Conservation (phyloP, 805 yeast genomes). For the Hanseniaspora valbyensis region DNA sequence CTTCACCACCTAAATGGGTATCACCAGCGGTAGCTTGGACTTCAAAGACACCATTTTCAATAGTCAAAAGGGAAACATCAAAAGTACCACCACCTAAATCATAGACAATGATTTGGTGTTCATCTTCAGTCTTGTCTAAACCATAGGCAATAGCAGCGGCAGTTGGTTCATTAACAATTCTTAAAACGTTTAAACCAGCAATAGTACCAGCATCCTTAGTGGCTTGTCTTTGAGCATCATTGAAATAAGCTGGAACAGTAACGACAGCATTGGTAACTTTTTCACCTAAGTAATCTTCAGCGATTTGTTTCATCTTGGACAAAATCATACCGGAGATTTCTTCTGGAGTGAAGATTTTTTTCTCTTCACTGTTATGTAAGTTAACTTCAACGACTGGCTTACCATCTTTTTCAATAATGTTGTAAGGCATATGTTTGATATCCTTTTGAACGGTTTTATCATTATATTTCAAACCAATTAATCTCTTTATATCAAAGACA, state of each 20-base stretch:
- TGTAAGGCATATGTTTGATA: slow-evolving; percentile 71
- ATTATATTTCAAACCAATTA: slow-evolving; percentile 71
- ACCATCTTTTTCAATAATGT: slow-evolving; percentile 55
- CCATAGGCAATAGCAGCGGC: slow-evolving; percentile 98
- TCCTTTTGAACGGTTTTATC: slow-evolving; percentile 75
- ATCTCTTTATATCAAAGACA: slow-evolving; percentile 80
- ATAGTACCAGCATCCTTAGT: slow-evolving; percentile 88
- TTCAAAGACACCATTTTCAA: slow-evolving; percentile 86
- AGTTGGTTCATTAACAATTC: slow-evolving; percentile 89
- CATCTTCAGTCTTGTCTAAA: slow-evolving; percentile 68
- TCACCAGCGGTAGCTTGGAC: slow-evolving; percentile 93
- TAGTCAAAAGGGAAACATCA: slow-evolving; percentile 78
- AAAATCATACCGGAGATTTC: slow-evolving; percentile 87
- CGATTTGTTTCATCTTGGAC: slow-evolving; percentile 83
- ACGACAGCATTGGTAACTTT: slow-evolving; percentile 83
- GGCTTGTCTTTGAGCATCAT: slow-evolving; percentile 90
- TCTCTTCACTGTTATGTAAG: slow-evolving; percentile 42
- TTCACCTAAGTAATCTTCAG: slow-evolving; percentile 80
- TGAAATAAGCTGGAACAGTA: slow-evolving; percentile 87
- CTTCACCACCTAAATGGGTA: slow-evolving; percentile 96
- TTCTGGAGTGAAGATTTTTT: slow-evolving; percentile 78
- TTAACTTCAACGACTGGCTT: slow-evolving; percentile 76
- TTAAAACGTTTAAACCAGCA: slow-evolving; percentile 78
- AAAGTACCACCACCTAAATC: slow-evolving; percentile 98
- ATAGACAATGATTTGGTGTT: slow-evolving; percentile 81